Evolutionary conservation across 2,329 filamentous ascomycete species (phyloP), one percentile per base, ranked within the genome.

Genomic region (Capronia epimyces): DNA sequence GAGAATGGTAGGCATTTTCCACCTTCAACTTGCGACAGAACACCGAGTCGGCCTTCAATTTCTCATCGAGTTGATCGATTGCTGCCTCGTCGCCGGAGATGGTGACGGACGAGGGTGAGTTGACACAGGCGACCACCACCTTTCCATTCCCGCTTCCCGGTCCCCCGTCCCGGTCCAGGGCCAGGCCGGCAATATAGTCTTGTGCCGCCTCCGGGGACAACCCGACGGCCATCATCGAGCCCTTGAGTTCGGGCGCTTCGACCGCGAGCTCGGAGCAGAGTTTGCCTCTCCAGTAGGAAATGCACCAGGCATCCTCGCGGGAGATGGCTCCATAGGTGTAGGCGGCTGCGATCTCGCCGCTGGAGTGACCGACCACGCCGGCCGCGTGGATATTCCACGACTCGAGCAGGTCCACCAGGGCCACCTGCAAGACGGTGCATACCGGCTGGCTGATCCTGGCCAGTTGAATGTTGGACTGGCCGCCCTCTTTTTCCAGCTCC

Each of bases 1-100:
- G 43, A 6, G 61, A 64, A 25, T 65, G 63, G 34, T 64, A 65
- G 2, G 63, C 60, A 6, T 53, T 52, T 12, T 60, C 50, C 2
- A 64, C 52, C 3, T 52, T 52, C 4, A 65, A 49, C 2, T 5
- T 3, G 36, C 47, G 10, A 20, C 16, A 18, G 20, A 43, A 25
- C 27, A 27, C 8, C 12, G 18, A 2, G 29, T 44, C 20, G 25
- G 27, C 7, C 10, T 37, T 21, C 10, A 29, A 16, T 24, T 21
- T 8, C 21, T 8, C 15, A 3, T 43, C 3, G 3, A 50, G 5
- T 15, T 54, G 29, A 3, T 20, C 9, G 3, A 54, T 20, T 4
- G 47, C 41, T 3, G 3, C n/a, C 3, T 25, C 34, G 21, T 54
- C 51, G 9, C 47, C 51, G 13, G 47, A 46, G n/a, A 50, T 20